Evolutionary conservation across 1,139 yeast genomes (phyloP), one percentile per base, ranked within the genome.

Genomic region (Pneumocystis murina): DNA sequence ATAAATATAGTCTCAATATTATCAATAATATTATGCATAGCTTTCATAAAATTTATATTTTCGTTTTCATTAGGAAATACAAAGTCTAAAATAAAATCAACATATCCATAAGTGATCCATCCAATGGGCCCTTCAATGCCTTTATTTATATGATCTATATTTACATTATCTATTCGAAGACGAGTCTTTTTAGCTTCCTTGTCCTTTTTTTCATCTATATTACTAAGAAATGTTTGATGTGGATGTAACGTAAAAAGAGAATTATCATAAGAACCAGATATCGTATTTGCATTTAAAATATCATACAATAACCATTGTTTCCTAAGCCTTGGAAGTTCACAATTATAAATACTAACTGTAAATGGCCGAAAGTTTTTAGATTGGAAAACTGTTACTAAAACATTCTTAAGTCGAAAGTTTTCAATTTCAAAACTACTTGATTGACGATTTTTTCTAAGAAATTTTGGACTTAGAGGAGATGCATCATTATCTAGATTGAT

Each of bases 391-490:
- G 92, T 86, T 66, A 92, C 86, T 65, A 91, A 75, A 2, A 88
- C 86, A 73, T 92, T 98, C 68, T 87, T 89, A 82, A 91, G 82
- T 68, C 80, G 82, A 72, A 89, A 87, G 63, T 82, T 82, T 62
- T 87, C 92, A 70, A 92, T 82, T 72, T 92, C 97, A 77, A 94
- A 92, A 75, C 92, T 98, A 8, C 97, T 97, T 0, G 91, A 90
- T 64, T 78, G 80, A 67, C 85, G 82, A 35, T 84, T 75, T 70
- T 88, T 87, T 70, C 85, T 82, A 74, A 89, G 87, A 70, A 86
- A 84, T 48, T 88, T 80, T 1, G 97, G 91, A 70, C 86, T 92
- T 72, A 88, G 95, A 2, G 62, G 54, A 10, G 24, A 12, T 5
- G 41, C 35, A 63, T 84, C 82, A 2, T 86, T 84, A 66, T 83